Base-by-base conservation (phyloP, 73 alveolate genomes). In the Vitrella brassicaformis region DNA sequence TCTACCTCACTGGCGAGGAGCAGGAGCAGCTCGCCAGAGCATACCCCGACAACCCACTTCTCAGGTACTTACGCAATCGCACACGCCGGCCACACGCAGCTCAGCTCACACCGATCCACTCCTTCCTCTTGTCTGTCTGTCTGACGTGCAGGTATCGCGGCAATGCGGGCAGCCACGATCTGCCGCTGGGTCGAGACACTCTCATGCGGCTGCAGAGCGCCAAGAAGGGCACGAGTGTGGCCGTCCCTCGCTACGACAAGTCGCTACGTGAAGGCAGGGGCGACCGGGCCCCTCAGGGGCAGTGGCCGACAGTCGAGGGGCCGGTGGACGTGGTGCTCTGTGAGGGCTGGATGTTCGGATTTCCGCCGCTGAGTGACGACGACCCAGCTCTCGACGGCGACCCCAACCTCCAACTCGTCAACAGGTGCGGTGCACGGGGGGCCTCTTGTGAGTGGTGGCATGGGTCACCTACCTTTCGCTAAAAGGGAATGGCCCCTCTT, bases 271-370 rank as follows among this genome's bases (percentile, higher is more conserved):
- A 18, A 10, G 71, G 71, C 26, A 66, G 31, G 39, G 71, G 71
- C 7, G 71, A 66, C 71, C 30, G 71, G 71, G 31, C 71, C 14
- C 39, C 30, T 8, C 19, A 66, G 19, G 14, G 71, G 26, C 28
- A 66, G 71, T 66, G 71, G 71, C 19, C 19, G 71, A 66, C 19
- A 8, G 39, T 66, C 28, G 8, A 7, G 4, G 71, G 71, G 7
- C 71, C 71, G 71, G 7, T 66, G 39, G 71, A 66, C 71, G 4
- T 66, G 19, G 71, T 66, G 7, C 14, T 66, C 28, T 27, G 4
- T 27, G 71, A 66, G 71, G 71, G 71, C 71, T 66, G 71, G 71
- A 66, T 66, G 71, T 18, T 66, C 19, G 71, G 71, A 8, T 66
- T 27, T 28, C 71, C 30, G 28, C 71, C 30, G 14, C 26, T 66